These are phyloP conservation scores for Gymnopilus junonius DNA, from an alignment of 768 basidiomycete genomes.

Conservation along the genomic window DNA sequence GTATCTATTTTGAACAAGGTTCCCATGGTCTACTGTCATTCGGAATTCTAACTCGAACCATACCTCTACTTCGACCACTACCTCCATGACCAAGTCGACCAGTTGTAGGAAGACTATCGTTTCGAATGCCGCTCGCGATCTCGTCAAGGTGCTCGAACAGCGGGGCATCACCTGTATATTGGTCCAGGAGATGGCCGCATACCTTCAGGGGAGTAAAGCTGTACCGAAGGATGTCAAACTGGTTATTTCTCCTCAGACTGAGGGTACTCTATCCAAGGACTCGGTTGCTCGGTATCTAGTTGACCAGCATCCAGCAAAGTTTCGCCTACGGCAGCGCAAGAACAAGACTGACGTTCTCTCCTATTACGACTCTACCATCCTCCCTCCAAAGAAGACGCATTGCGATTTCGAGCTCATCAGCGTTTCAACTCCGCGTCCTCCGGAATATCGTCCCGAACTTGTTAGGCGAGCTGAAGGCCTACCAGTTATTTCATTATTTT, in stretches of 20 bases:
- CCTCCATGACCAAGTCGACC: slow-evolving; percentile 18
- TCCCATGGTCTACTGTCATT: slow-evolving; percentile 16
- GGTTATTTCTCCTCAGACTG: slow-evolving; percentile 12
- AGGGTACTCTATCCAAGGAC: slow-evolving; percentile 8
- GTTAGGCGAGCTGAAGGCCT: slow-evolving; percentile 15
- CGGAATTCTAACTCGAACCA: not conserved
- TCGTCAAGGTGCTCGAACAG: slow-evolving; percentile 14
- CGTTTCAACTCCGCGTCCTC: slow-evolving; percentile 17
- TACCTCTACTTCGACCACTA: slow-evolving; percentile 9
- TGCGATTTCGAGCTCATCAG: slow-evolving; percentile 19
- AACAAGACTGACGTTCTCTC: slow-evolving; percentile 13
- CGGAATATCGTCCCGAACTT: slow-evolving; percentile 14
- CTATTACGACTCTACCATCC: slow-evolving; percentile 18
- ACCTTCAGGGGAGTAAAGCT: slow-evolving; percentile 16
- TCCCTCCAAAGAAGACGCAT: slow-evolving; percentile 16
- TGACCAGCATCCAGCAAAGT: slow-evolving; percentile 12
- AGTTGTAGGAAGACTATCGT: slow-evolving; percentile 20
- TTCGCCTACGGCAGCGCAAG: slow-evolving; percentile 17
- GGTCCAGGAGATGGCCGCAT: slow-evolving; percentile 19
- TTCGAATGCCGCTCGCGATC: slow-evolving; percentile 19
- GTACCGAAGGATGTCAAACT: slow-evolving; percentile 21
- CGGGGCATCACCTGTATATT: slow-evolving; percentile 15
- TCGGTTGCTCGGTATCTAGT: slow-evolving; percentile 13
- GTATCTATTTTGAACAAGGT: slow-evolving; percentile 8
- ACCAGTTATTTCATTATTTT: slow-evolving; percentile 17